Percentiles rank a stretch among this genome's conserved stretches.
Evolutionary conservation across 176 grass and related monocot species (phyloP).

Genomic region (Phoenix roebelenii): DNA sequence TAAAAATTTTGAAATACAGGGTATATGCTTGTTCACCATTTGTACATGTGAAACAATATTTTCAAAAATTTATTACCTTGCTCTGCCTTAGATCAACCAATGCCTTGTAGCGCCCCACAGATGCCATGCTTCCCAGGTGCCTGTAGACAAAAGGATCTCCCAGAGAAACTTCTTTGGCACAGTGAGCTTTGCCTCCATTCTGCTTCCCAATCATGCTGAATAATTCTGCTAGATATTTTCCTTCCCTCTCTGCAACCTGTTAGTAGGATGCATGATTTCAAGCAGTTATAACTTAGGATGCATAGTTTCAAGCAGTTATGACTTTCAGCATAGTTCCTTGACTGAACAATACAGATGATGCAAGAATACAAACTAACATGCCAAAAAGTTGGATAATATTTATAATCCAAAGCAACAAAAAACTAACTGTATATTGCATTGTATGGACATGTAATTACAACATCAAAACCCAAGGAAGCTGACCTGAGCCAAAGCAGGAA

Average conservation of each 20-base stretch:
- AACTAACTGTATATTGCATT: neutral
- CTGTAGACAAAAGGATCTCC: conserved; percentile 89
- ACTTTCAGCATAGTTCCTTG: no score
- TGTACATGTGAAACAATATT: no score
- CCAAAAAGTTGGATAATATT: no score
- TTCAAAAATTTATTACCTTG: conserved; percentile 30
- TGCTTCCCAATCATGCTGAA: conserved; percentile 42
- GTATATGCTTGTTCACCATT: no score
- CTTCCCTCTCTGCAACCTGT: conserved; percentile 81
- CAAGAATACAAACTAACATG: no score
- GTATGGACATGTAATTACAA: neutral
- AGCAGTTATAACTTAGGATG: no score
- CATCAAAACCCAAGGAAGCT: neutral
- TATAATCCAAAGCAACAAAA: no score
- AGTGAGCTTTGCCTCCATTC: conserved; percentile 57
- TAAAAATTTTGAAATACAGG: no score
- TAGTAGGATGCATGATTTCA: no score
- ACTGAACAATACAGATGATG: no score
- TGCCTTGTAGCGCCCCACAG: conserved; percentile 83
- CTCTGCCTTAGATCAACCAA: conserved; percentile 85
- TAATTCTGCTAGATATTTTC: conserved; percentile 48
- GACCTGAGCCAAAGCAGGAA: conserved; percentile 93
- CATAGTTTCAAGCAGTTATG: no score
- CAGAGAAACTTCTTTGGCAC: conserved; percentile 28
- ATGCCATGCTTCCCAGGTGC: conserved; percentile 93